Evolutionary conservation across 2,329 filamentous ascomycete species (phyloP).

Genomic region (Cladosporium sp.): DNA sequence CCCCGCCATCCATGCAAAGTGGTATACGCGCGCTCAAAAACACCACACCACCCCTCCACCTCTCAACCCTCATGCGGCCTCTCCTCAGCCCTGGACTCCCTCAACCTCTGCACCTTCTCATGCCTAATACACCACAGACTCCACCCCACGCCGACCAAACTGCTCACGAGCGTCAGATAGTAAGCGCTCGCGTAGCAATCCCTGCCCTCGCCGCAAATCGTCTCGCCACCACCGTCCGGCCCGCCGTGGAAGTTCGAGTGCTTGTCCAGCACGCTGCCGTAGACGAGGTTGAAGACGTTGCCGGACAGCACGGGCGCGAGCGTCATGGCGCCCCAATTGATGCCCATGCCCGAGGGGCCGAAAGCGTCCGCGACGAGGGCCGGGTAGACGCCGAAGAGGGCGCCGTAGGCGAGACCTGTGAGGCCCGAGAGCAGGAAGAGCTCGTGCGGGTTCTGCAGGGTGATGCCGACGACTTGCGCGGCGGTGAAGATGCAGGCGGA

Average conservation of each 20-base stretch:
- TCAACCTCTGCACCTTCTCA: constrained; percentile 8
- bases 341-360: constrained; percentile 78
- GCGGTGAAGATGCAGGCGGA: constrained; percentile 71
- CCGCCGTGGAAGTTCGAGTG: constrained; percentile 68
- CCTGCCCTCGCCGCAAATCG: constrained; percentile 69
- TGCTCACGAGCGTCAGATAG: constrained; percentile 67
- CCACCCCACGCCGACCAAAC: constrained; percentile 60
- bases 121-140: constrained; percentile 62
- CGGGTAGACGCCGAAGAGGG: constrained; percentile 89
- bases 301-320: constrained; percentile 79
- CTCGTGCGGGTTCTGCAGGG: constrained; percentile 67
- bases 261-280: constrained; percentile 74
- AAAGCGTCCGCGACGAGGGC: constrained; percentile 83
- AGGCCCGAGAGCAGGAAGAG: constrained; percentile 74
- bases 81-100: not conserved
- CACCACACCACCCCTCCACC: not conserved
- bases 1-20: not conserved
- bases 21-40: not conserved
- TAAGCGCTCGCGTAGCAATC: constrained; percentile 79
- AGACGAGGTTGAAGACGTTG: constrained; percentile 88
- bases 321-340: constrained; percentile 97
- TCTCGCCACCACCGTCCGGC: constrained; percentile 37
- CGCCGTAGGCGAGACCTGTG: constrained; percentile 84
- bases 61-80: constrained; percentile 4
- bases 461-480: constrained; percentile 71